phyloP scores from a whole-genome alignment of 495 filamentous ascomycete genomes.

The Penicillium angulare region DNA sequence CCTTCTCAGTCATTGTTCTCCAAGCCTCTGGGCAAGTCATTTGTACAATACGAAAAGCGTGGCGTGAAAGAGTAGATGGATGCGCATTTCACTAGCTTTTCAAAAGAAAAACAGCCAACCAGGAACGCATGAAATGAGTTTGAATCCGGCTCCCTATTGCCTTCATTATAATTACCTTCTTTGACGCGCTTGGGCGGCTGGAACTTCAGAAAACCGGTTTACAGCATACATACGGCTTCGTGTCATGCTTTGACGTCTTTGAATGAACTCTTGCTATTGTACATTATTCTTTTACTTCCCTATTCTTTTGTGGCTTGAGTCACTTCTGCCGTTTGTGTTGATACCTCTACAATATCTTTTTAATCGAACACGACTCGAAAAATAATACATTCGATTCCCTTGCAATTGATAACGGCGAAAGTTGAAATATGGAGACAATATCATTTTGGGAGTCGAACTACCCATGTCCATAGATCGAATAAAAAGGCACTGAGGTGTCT shows the following conservation, averaged over 20 bases:
- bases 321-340: slow-evolving; percentile 5
- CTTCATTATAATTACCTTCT: slow-evolving; percentile 18
- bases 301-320: neutral
- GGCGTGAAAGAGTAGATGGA: slow-evolving; percentile 29
- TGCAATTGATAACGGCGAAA: too few relatives aligned
- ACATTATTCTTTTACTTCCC: slow-evolving; percentile 17
- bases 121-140: neutral
- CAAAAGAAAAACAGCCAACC: neutral
- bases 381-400: neutral
- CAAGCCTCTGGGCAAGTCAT: slow-evolving; percentile 43
- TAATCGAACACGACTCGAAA: slow-evolving; percentile 17
- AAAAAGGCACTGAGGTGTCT: too few relatives aligned
- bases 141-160: neutral
- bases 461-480: too few relatives aligned
- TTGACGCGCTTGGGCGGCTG: neutral
- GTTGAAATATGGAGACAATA: too few relatives aligned
- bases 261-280: slow-evolving; percentile 21
- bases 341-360: slow-evolving; percentile 12
- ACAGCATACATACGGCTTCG: too few relatives aligned
- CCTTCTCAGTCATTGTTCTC: slow-evolving; percentile 48
- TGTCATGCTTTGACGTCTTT: slow-evolving; percentile 3
- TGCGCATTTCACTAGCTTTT: neutral
- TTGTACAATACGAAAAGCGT: slow-evolving; percentile 45
- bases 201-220: neutral
- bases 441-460: too few relatives aligned